These are phyloP conservation scores for Leccinum ponderosum DNA, from an alignment of 1,284 basidiomycete genomes.

Conservation along the genomic window DNA sequence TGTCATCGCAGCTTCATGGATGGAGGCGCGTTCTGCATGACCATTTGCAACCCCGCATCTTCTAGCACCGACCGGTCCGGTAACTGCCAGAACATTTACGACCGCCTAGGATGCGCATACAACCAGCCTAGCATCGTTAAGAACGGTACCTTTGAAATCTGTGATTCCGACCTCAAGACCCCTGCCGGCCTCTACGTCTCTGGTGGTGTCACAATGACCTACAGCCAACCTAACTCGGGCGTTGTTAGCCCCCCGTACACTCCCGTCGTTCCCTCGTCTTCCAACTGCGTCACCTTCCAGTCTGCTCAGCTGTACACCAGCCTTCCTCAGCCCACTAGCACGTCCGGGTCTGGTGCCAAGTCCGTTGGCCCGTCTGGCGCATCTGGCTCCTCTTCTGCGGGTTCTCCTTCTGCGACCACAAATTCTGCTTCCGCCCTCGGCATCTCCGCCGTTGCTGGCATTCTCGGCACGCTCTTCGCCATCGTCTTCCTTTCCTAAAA, in stretches of 20 bases:
- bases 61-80: slow-evolving; percentile 38
- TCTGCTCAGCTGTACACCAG: slow-evolving; percentile 49
- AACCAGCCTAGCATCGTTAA: slow-evolving; percentile 66
- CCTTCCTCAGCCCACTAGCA: slow-evolving; percentile 19
- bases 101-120: slow-evolving; percentile 67
- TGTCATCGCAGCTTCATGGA: slow-evolving; percentile 57
- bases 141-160: slow-evolving; percentile 57
- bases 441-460: slow-evolving; percentile 39
- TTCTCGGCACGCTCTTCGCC: slow-evolving; percentile 48
- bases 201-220: slow-evolving; percentile 27
- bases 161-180: slow-evolving; percentile 56
- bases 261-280: slow-evolving; percentile 57
- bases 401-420: slow-evolving; percentile 21
- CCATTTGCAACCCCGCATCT: slow-evolving; percentile 57
- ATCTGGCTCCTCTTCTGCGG: slow-evolving; percentile 24
- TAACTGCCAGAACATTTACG: slow-evolving; percentile 61
- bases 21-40: slow-evolving; percentile 48
- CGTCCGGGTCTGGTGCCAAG: slow-evolving; percentile 17
- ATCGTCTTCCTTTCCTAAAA: slow-evolving; percentile 46
- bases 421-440: slow-evolving; percentile 40
- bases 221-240: slow-evolving; percentile 33
- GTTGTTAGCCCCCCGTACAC: slow-evolving; percentile 51
- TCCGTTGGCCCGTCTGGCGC: slow-evolving; percentile 27
- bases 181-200: slow-evolving; percentile 29
- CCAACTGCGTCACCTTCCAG: slow-evolving; percentile 60